Percentiles rank a stretch among this genome's conserved stretches.
phyloP scores from a whole-genome alignment of 164 flowering plant species.

The Nymphaea colorata region DNA sequence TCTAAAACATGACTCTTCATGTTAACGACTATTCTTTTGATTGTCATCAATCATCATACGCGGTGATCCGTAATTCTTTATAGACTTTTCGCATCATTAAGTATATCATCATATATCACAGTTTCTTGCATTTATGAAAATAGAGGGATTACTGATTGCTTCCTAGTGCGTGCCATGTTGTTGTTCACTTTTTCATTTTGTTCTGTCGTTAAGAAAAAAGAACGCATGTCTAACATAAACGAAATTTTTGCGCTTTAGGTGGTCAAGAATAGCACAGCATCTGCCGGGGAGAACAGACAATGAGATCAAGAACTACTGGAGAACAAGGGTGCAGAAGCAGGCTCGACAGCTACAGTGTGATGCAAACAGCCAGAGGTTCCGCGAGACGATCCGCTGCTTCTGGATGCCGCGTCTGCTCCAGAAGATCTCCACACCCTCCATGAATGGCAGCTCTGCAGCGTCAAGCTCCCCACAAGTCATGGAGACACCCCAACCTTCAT shows the following conservation, averaged over 20 bases:
- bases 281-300: constrained; percentile 90
- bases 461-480: background rate
- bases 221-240: background rate
- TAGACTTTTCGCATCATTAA: too few species aligned
- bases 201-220: background rate
- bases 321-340: constrained; percentile 75
- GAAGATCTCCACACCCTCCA: constrained; percentile 25
- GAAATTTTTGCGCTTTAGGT: constrained; percentile 22
- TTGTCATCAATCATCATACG: too few species aligned
- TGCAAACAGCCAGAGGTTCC: constrained; percentile 38
- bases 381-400: constrained; percentile 28
- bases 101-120: too few species aligned
- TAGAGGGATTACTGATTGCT: too few species aligned
- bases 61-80: too few species aligned
- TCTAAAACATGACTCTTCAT: too few species aligned
- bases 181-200: background rate
- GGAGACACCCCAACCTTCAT: constrained; percentile 1
- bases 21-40: too few species aligned
- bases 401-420: constrained; percentile 69
- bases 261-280: constrained; percentile 83
- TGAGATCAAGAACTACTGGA: constrained; percentile 88
- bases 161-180: too few species aligned
- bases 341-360: constrained; percentile 57
- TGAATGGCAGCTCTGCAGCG: background rate
- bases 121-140: too few species aligned